Base-by-base conservation (phyloP, 768 basidiomycete genomes). In the Pleurotus sapidus region DNA sequence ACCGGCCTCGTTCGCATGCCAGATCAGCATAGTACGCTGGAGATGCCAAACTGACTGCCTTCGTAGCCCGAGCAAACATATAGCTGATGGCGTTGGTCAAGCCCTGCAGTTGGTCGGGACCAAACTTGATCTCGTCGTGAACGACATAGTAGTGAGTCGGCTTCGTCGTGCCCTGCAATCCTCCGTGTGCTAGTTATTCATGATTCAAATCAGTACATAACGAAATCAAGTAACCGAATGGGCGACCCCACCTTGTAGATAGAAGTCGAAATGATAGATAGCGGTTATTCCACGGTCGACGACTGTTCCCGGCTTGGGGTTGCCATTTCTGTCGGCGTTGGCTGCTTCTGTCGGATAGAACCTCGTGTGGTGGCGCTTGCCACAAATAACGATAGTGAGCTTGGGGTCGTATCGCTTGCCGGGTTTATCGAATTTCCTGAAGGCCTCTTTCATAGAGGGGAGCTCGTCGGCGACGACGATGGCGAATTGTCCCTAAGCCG, bases 21-120 rank as follows among this genome's bases (percentile, higher is more conserved):
- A 93, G 75, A 68, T 93, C 90, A 11, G 89, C 88, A 61, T 91
- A 92, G 67, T 91, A 91, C 0, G 91, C 91, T 0, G 91, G 87
- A 0, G 91, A 90, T 9, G 85, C 81, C 18, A 93, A 77, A 65
- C 89, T 91, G 50, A 95, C 93, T 0, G 91, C 88, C 63, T 91
- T 89, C 2, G 93, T 95, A 2, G 93, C 91, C 14, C 93, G 86
- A 4, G 88, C 89, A 63, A 91, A 95, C 67, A 89, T 79, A 68
- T 92, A 93, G 68, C 86, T 84, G 58, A 86, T 76, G 11, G 81
- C 69, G 67, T 93, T 87, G 17, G 89, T 87, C 47, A 91, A 77
- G 30, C 74, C 71, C 67, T 95, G 92, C 4, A 93, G 70, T 11
- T 79, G 75, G 67, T 95, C 90, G 0, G 90, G 84, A 4, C 70